Conservation (phyloP, 805 yeast species). For the Kregervanrija delftensis region DNA sequence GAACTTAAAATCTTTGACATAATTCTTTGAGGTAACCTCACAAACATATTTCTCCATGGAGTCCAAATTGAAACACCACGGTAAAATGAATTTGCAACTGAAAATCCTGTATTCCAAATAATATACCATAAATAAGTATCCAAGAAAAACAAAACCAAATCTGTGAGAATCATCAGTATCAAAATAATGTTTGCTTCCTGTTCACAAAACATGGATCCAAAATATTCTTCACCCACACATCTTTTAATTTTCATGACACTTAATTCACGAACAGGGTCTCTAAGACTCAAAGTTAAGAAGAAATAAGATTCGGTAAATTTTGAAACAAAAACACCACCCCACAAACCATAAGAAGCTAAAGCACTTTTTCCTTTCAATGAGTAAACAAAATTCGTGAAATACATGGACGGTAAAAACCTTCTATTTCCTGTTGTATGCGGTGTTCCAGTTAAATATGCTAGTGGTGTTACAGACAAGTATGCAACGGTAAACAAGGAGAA, state of each 20-base stretch:
- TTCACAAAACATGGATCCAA: constrained; percentile 48
- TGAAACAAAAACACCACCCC: constrained; percentile 61
- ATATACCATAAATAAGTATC: constrained; percentile 87
- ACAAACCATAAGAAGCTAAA: constrained; percentile 59
- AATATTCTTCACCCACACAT: constrained; percentile 55
- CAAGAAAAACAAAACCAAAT: constrained; percentile 61
- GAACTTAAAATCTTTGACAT: constrained; percentile 59
- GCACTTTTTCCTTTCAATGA: constrained; percentile 44
- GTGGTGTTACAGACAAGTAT: constrained; percentile 57
- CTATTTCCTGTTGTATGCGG: constrained; percentile 29
- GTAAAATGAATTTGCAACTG: constrained; percentile 59
- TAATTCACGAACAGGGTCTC: constrained; percentile 68
- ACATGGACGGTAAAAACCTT: constrained; percentile 42
- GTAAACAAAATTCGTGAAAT: constrained; percentile 57
- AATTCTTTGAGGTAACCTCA: constrained; percentile 70
- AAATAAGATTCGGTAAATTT: constrained; percentile 75
- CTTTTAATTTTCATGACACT: constrained; percentile 44
- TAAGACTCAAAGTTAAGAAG: constrained; percentile 63
- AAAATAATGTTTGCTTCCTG: constrained; percentile 53
- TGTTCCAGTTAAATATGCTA: constrained; percentile 46
- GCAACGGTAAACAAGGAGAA: constrained; percentile 47
- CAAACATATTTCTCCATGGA: constrained; percentile 80
- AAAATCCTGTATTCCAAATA: constrained; percentile 68
- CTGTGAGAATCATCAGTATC: constrained; percentile 48
- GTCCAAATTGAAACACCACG: constrained; percentile 82